These are phyloP conservation scores for Acanthochlamys bracteata DNA, from an alignment of 106 monocot genomes.

Conservation along the genomic window DNA sequence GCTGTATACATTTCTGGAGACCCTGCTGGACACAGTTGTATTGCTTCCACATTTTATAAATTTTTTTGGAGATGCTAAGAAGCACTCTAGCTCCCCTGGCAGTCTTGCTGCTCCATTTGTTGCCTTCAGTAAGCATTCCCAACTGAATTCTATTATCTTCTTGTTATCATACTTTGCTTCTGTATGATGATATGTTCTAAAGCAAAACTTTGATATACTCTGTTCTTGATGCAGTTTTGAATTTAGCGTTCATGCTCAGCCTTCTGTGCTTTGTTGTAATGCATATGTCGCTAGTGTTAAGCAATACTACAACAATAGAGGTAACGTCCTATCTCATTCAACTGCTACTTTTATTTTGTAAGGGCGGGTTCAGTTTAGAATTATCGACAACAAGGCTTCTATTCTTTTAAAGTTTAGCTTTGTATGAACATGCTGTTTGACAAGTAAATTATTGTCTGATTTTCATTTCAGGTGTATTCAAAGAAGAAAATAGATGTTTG, in stretches of 20 bases:
- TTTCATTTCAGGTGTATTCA: conserved; percentile 53
- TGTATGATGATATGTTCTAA: background rate
- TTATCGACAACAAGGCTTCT: too few species aligned
- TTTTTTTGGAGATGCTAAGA: conserved; percentile 59
- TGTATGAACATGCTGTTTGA: too few species aligned
- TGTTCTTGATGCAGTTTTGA: conserved; percentile 52
- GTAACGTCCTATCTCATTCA: conserved; percentile 22
- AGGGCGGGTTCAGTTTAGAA: background rate
- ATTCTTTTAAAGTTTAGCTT: too few species aligned
- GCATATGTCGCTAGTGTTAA: conserved; percentile 67
- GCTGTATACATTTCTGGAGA: conserved; percentile 87
- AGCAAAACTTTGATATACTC: conserved; percentile 1
- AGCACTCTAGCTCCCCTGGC: conserved; percentile 42
- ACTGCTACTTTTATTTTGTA: background rate
- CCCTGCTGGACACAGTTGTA: conserved; percentile 47
- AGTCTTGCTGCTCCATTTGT: conserved; percentile 60
- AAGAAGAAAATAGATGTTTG: conserved; percentile 49
- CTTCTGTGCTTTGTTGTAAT: conserved; percentile 76
- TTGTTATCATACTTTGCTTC: background rate
- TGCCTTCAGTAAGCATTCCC: conserved; percentile 53
- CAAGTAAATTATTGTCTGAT: too few species aligned
- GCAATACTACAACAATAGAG: conserved; percentile 88
- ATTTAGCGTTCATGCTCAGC: conserved; percentile 76
- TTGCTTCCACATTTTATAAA: conserved; percentile 61
- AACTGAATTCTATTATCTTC: background rate